These are phyloP conservation scores for Sclerotinia glacialis DNA, from an alignment of 2,329 filamentous ascomycete species.

Conservation along the genomic window DNA sequence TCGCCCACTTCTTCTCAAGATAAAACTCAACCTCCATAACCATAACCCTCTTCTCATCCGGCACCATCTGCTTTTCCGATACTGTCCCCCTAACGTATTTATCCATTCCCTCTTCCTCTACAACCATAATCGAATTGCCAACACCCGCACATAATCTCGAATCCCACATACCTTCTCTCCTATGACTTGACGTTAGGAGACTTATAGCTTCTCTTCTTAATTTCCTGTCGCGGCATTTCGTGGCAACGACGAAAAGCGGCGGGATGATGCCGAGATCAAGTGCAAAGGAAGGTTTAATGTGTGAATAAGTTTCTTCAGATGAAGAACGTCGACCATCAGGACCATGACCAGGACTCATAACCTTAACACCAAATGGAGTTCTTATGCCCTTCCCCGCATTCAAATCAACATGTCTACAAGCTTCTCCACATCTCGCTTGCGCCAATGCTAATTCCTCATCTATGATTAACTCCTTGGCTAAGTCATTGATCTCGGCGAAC, in stretches of 20 bases:
- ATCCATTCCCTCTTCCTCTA: slow-evolving; percentile 40
- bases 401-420: slow-evolving; percentile 29
- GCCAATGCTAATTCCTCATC: slow-evolving; percentile 33
- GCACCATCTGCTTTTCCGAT: slow-evolving; percentile 40
- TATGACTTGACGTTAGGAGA: slow-evolving; percentile 31
- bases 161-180: slow-evolving; percentile 40
- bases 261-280: slow-evolving; percentile 37
- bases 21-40: slow-evolving; percentile 39
- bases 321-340: slow-evolving; percentile 20
- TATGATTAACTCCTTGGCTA: slow-evolving; percentile 57
- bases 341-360: background rate
- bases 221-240: slow-evolving; percentile 35
- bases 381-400: background rate
- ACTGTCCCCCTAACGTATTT: slow-evolving; percentile 57
- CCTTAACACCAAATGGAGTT: slow-evolving; percentile 16
- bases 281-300: slow-evolving; percentile 44
- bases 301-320: slow-evolving; percentile 24
- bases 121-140: slow-evolving; percentile 36
- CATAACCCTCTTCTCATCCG: slow-evolving; percentile 36
- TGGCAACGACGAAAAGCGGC: slow-evolving; percentile 36
- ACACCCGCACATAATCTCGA: slow-evolving; percentile 31
- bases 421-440: slow-evolving; percentile 28
- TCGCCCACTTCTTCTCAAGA: slow-evolving; percentile 35
- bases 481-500: slow-evolving; percentile 55
- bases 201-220: slow-evolving; percentile 34